Conservation (phyloP, 306 rosid genomes). For the Citrullus amarus region DNA sequence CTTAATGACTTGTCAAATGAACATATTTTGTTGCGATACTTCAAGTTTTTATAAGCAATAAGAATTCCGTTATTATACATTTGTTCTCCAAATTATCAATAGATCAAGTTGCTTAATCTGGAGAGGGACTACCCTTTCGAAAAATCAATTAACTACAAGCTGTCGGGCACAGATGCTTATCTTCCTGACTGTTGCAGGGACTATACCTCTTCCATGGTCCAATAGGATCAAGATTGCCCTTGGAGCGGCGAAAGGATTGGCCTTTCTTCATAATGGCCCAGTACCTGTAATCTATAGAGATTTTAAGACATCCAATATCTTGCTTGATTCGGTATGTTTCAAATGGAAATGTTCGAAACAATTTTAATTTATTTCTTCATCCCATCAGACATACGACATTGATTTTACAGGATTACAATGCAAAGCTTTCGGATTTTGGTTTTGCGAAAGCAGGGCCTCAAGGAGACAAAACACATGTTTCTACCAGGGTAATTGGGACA, state of each 20-base stretch:
- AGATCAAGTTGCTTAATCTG: neutral
- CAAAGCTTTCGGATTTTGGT: constrained; percentile 98
- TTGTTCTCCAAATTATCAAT: neutral
- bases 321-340: constrained; percentile 80
- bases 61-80: neutral
- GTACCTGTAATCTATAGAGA: constrained; percentile 94
- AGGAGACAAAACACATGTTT: constrained; percentile 96
- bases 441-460: constrained; percentile 97
- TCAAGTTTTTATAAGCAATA: neutral
- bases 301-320: constrained; percentile 91
- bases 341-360: neutral
- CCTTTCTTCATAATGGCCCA: constrained; percentile 89
- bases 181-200: constrained; percentile 50
- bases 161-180: constrained; percentile 18
- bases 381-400: neutral
- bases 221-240: constrained; percentile 86
- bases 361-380: neutral
- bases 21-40: neutral
- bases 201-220: constrained; percentile 92
- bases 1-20: neutral
- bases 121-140: neutral
- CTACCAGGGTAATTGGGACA: constrained; percentile 93
- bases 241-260: constrained; percentile 94
- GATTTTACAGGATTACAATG: constrained; percentile 65
- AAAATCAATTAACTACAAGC: neutral